These are phyloP conservation scores for Karstenula rhodostoma DNA, from an alignment of 2,329 filamentous ascomycete genomes.

Conservation along the genomic window DNA sequence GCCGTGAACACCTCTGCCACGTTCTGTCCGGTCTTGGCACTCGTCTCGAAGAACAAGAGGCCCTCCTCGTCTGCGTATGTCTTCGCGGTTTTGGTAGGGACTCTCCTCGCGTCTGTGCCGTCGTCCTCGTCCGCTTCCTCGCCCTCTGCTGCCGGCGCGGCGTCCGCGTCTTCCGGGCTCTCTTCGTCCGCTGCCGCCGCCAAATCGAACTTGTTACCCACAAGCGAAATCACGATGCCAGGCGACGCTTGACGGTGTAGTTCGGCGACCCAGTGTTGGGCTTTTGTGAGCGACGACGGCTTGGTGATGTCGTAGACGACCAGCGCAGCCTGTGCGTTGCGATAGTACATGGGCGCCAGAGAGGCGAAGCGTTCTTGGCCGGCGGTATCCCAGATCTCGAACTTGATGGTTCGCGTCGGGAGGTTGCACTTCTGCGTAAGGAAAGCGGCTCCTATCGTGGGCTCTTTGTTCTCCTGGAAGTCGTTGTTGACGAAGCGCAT, in stretches of 20 bases:
- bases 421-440: conserved; percentile 98
- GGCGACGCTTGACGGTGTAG: conserved; percentile 94
- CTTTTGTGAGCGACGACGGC: conserved; percentile 92
- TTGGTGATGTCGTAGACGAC: conserved; percentile 99
- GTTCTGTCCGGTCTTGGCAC: conserved; percentile 93
- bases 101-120: conserved; percentile 80
- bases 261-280: conserved; percentile 98
- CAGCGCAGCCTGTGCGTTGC: conserved; percentile 95
- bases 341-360: conserved; percentile 98
- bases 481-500: conserved; percentile 99
- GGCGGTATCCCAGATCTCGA: conserved; percentile 93
- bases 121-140: conserved; percentile 65
- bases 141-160: conserved; percentile 57
- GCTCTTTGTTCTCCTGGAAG: conserved; percentile 99
- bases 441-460: conserved; percentile 98
- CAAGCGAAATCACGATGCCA: conserved; percentile 94
- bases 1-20: conserved; percentile 97
- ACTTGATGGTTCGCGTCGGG: conserved; percentile 77
- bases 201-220: conserved; percentile 91
- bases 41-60: conserved; percentile 96
- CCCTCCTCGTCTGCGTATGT: conserved; percentile 94
- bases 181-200: conserved; percentile 57
- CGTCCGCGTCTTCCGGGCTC: conserved; percentile 60
- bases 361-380: conserved; percentile 97
- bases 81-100: conserved; percentile 90